Conservation (phyloP, 176 grass and related monocot species). For the Triticum timopheevii region DNA sequence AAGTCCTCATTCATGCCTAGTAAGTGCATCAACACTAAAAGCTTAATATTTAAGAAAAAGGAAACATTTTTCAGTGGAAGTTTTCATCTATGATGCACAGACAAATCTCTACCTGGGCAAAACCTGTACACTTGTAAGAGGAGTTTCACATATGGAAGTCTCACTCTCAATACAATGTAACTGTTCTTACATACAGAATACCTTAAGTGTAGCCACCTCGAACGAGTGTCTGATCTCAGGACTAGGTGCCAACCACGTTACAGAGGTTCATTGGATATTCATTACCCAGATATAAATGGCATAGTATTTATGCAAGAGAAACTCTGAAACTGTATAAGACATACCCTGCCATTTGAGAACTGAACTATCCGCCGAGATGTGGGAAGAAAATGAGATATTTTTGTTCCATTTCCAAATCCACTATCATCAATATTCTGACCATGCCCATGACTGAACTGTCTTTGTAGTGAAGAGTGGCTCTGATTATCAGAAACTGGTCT, state of each 20-base stretch:
- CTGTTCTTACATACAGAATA: background rate
- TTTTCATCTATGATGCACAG: background rate
- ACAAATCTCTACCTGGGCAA: background rate
- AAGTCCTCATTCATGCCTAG: background rate
- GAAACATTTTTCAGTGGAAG: background rate
- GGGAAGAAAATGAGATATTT: constrained; percentile 83
- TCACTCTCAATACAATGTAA: background rate
- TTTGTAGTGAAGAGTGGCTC: constrained; percentile 79
- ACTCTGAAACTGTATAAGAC: background rate
- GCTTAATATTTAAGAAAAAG: background rate
- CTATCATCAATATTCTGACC: constrained; percentile 61
- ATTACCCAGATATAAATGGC: constrained; percentile 9
- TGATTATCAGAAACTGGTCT: constrained; percentile 67
- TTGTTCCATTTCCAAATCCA: constrained; percentile 59
- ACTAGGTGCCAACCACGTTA: constrained; percentile 12
- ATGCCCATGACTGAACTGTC: constrained; percentile 84
- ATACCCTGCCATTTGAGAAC: constrained; percentile 93
- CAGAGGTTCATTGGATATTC: background rate
- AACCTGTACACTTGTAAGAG: background rate
- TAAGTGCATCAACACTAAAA: background rate
- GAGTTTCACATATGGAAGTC: background rate
- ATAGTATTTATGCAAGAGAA: background rate
- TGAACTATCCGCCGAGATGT: constrained; percentile 95
- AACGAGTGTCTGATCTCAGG: constrained; percentile 1
- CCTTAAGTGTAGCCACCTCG: background rate